These are phyloP conservation scores for Aspergillus phoenicis DNA, from an alignment of 2,329 filamentous ascomycete species.

Conservation along the genomic window DNA sequence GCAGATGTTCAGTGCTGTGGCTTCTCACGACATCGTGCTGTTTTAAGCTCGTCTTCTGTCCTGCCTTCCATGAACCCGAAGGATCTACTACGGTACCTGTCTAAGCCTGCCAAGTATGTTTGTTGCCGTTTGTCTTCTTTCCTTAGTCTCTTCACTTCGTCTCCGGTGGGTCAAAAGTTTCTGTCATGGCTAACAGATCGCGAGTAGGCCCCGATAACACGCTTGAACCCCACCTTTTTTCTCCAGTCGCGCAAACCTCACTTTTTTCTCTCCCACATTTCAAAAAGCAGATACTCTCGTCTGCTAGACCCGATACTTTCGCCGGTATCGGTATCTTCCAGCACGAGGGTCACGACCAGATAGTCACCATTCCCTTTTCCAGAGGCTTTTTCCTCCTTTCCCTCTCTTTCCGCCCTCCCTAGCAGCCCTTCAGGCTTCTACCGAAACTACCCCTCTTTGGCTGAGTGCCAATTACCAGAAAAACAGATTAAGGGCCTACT, in stretches of 20 bases:
- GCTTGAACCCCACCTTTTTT: conserved; percentile 30
- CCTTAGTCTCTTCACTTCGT: not conserved
- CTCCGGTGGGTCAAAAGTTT: conserved; percentile 3
- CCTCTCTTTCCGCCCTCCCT: conserved; percentile 85
- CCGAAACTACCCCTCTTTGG: conserved; percentile 64
- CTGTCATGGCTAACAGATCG: conserved; percentile 20
- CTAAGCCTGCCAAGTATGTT: conserved; percentile 87
- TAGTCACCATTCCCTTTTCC: conserved; percentile 84
- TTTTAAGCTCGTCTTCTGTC: conserved; percentile 36
- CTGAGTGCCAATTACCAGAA: conserved; percentile 71
- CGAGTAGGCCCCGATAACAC: conserved; percentile 66
- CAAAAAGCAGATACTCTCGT: conserved; percentile 65
- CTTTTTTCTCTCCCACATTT: conserved; percentile 21
- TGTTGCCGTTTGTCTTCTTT: conserved; percentile 2
- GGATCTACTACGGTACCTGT: conserved; percentile 89
- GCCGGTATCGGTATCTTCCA: conserved; percentile 81
- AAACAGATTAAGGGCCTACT: conserved; percentile 84
- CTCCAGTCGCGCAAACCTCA: conserved; percentile 13
- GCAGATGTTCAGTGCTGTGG: conserved; percentile 40
- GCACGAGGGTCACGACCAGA: conserved; percentile 60
- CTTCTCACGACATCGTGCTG: conserved; percentile 37
- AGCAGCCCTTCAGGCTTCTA: conserved; percentile 64
- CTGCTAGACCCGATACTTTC: conserved; percentile 83
- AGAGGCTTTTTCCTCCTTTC: conserved; percentile 76
- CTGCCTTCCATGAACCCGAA: conserved; percentile 81